Evolutionary conservation across 2,329 filamentous ascomycete genomes (phyloP), one percentile per base, ranked within the genome.

Genomic region (Diatrype stigma): DNA sequence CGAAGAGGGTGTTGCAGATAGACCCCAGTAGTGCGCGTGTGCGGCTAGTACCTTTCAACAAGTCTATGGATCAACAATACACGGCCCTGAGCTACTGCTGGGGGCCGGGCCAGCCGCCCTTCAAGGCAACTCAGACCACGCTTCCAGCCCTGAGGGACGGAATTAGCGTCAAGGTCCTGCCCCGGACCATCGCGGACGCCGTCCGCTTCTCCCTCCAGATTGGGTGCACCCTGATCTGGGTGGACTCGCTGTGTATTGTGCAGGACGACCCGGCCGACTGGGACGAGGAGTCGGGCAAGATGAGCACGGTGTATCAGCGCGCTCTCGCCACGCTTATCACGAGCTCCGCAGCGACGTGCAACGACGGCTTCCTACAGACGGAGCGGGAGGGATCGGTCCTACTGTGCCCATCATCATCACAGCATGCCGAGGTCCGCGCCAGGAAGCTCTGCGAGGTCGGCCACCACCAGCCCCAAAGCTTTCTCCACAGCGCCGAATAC

Each of bases 61-160:
- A 42, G 17, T 30, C 30, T 3, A 50, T 50, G 37, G 28, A 22
- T 5, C 30, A 34, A 19, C 42, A 23, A 10, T 53, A 53, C 14
- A 34, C 21, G 14, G 51, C 51, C 4, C 12, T 51, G 26, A 53
- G 51, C n/a, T 53, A 50, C 38, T 53, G 51, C 22, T 53, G 51
- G 51, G 51, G 48, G 5, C 5, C 16, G 11, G 32, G 34, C 28
- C 19, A 35, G 3, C 30, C 35, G 8, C 48, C 48, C 10, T 17
- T 51, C 17, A 48, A 30, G 16, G 48, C 45, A 6, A 46, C 37
- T 6, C 4, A 23, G 8, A 22, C 38, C 4, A 45, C 22, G 6
- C 34, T 48, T 10, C 19, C 22, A 12, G 34, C 14, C 12, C 28
- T 47, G 6, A 6, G 14, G 19, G 22, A 45, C n/a, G 32, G 51